phyloP scores from a whole-genome alignment of 345 rosid genomes.

The Dipteronia dyeriana region DNA sequence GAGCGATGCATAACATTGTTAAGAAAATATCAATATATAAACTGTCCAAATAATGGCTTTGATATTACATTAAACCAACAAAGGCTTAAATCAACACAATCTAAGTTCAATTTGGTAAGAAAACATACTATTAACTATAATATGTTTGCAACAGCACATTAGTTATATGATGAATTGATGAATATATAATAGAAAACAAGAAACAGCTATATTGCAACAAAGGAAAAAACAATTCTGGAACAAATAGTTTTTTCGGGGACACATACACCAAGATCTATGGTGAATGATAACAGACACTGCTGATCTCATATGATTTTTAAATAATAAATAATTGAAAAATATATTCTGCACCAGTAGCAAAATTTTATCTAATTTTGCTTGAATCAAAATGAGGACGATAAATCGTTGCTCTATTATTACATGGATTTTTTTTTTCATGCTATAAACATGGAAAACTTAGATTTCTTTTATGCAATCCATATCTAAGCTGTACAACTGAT shows the following conservation, averaged over 20 bases:
- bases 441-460: not conserved
- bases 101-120: conserved; percentile 6
- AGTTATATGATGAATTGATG: not conserved
- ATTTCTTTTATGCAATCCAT: conserved; percentile 3
- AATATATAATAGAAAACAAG: not conserved
- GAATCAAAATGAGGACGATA: not conserved
- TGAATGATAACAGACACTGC: not conserved
- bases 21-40: conserved; percentile 15
- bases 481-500: not conserved
- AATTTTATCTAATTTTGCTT: not conserved
- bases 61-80: not conserved
- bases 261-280: not conserved
- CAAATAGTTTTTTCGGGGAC: not conserved
- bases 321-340: not conserved
- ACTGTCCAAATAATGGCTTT: not conserved
- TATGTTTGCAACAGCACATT: not conserved
- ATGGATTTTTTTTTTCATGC: not conserved
- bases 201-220: not conserved
- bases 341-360: not conserved
- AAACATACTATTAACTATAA: not conserved
- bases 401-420: not conserved
- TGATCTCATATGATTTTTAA: not conserved
- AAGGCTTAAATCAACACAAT: conserved; percentile 6
- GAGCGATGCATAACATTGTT: not conserved
- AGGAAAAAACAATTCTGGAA: not conserved